These are phyloP conservation scores for Betula pendula DNA, from an alignment of 306 rosid genomes.

Conservation along the genomic window DNA sequence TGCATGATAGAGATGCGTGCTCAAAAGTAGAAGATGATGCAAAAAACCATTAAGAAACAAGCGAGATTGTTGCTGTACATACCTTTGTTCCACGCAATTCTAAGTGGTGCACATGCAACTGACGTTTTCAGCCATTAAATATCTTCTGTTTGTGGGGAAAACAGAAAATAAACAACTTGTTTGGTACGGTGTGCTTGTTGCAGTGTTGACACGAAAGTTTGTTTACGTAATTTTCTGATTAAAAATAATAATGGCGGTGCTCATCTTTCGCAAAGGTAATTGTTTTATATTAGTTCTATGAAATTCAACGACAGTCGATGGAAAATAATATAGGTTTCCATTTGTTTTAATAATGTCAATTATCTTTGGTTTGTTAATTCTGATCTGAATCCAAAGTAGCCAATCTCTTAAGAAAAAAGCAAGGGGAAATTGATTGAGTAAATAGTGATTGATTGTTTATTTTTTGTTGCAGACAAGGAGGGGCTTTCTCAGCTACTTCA, in stretches of 20 bases:
- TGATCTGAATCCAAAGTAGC: too few relatives aligned
- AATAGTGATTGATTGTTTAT: too few relatives aligned
- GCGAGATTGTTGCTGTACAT: slow-evolving; percentile 1
- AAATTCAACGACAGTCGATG: background rate
- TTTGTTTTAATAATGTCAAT: too few relatives aligned
- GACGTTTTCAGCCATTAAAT: slow-evolving; percentile 26
- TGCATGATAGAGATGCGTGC: slow-evolving; percentile 7
- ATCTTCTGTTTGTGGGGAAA: background rate
- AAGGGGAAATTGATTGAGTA: background rate
- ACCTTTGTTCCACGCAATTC: slow-evolving; percentile 34
- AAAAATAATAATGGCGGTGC: background rate
- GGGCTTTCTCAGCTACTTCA: slow-evolving; percentile 87
- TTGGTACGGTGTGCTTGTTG: background rate
- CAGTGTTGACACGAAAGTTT: too few relatives aligned
- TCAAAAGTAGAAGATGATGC: background rate
- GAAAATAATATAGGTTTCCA: too few relatives aligned
- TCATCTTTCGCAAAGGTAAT: background rate
- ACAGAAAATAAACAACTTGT: background rate
- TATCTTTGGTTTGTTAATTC: too few relatives aligned
- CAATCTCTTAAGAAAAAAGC: background rate
- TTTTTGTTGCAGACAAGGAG: slow-evolving; percentile 52
- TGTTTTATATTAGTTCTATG: background rate
- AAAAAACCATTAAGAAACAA: background rate
- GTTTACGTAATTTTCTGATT: background rate
- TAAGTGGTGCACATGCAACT: slow-evolving; percentile 49